phyloP scores from a whole-genome alignment of 768 basidiomycete genomes.

The Mycena maculata region DNA sequence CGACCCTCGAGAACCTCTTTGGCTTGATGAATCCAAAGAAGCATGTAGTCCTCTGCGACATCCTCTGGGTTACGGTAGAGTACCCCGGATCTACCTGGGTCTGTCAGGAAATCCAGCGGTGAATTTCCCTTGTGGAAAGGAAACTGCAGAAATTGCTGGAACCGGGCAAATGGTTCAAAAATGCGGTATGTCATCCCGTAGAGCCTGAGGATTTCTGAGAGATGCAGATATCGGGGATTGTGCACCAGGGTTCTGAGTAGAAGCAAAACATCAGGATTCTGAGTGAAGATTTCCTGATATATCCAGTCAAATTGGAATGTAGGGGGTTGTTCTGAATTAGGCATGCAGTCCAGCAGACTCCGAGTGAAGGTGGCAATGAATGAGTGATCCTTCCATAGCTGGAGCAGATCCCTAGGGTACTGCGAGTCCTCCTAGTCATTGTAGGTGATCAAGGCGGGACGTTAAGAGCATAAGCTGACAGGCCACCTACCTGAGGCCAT shows the following conservation, averaged over 20 bases:
- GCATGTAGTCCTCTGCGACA: neutral
- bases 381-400: neutral
- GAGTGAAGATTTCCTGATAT: neutral
- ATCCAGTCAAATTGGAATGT: conserved; percentile 9
- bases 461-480: neutral
- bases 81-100: neutral
- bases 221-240: neutral
- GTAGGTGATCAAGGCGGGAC: too few species aligned
- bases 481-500: neutral
- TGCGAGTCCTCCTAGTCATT: neutral
- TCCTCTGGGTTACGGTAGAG: neutral
- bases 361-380: neutral
- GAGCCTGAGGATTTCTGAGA: neutral
- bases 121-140: conserved; percentile 1
- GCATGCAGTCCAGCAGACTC: neutral
- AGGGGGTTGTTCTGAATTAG: neutral
- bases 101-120: neutral
- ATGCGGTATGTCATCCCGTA: neutral
- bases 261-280: too few species aligned
- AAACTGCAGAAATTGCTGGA: neutral
- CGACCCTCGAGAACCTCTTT: neutral
- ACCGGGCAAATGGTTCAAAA: neutral
- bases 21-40: neutral
- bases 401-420: conserved; percentile 1
- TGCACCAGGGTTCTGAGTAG: neutral